Evolutionary conservation across 805 yeast species (phyloP).

Genomic region (Schwanniomyces sp.): DNA sequence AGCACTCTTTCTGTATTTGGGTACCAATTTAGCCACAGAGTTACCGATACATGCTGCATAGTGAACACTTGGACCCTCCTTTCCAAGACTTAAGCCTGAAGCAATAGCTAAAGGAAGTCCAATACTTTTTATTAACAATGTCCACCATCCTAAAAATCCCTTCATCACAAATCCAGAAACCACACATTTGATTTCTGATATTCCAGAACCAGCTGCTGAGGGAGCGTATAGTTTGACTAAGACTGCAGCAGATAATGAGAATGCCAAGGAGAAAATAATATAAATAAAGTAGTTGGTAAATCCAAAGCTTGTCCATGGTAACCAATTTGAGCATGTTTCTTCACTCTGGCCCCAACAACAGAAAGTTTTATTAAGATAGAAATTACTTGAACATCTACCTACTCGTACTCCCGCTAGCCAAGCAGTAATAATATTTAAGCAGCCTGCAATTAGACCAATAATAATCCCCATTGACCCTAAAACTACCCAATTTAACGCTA

Average conservation of each 20-base stretch:
- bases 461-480: conserved; percentile 71
- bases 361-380: conserved; percentile 69
- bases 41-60: conserved; percentile 97
- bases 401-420: conserved; percentile 77
- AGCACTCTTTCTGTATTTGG: conserved; percentile 45
- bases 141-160: conserved; percentile 72
- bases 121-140: conserved; percentile 71
- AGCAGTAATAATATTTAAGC: conserved; percentile 77
- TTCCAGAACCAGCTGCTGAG: conserved; percentile 95
- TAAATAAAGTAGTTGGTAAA: conserved; percentile 57
- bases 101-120: conserved; percentile 90
- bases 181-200: conserved; percentile 93
- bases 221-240: conserved; percentile 77
- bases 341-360: conserved; percentile 75
- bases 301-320: conserved; percentile 52
- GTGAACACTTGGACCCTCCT: conserved; percentile 98
- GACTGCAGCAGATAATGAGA: conserved; percentile 65
- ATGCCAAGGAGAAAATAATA: conserved; percentile 54
- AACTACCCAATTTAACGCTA: conserved; percentile 67
- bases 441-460: conserved; percentile 84
- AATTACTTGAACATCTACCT: conserved; percentile 73
- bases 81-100: conserved; percentile 90
- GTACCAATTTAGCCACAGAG: conserved; percentile 59
- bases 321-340: conserved; percentile 66
- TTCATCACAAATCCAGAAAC: conserved; percentile 83